Evolutionary conservation across 495 filamentous ascomycete species (phyloP).

Genomic region (Penicillium silybi): DNA sequence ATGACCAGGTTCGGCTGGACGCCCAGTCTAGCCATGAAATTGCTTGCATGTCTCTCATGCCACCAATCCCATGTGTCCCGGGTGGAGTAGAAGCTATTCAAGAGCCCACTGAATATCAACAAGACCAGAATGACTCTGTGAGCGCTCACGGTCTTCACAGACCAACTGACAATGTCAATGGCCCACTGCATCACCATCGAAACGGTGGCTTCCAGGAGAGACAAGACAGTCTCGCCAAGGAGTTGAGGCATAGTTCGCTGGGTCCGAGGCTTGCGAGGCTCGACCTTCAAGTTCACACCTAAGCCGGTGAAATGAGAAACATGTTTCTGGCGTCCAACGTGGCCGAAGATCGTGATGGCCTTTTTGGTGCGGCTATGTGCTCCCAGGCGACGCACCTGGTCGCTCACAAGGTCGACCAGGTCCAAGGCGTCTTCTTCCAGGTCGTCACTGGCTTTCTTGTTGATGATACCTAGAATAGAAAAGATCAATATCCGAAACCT

Average conservation of each 20-base stretch:
- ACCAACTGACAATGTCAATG: conserved; percentile 55
- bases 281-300: conserved; percentile 35
- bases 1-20: conserved; percentile 74
- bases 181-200: conserved; percentile 72
- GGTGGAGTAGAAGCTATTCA: conserved; percentile 69
- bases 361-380: conserved; percentile 82
- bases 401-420: conserved; percentile 76
- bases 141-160: conserved; percentile 67
- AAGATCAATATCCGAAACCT: conserved; percentile 8
- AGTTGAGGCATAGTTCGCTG: conserved; percentile 65
- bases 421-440: conserved; percentile 80
- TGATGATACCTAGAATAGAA: conserved; percentile 54
- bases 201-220: conserved; percentile 64
- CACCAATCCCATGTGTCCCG: conserved; percentile 72
- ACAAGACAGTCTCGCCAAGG: conserved; percentile 62
- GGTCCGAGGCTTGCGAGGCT: conserved; percentile 54
- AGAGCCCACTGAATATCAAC: conserved; percentile 59
- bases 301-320: conserved; percentile 57
- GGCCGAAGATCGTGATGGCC: conserved; percentile 85
- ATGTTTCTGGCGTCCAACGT: conserved; percentile 69
- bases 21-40: conserved; percentile 76
- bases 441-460: conserved; percentile 75
- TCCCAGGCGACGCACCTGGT: conserved; percentile 78
- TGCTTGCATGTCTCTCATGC: conserved; percentile 73
- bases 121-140: conserved; percentile 70